Evolutionary conservation across 352 stramenopile genomes (phyloP).

Genomic region (Pythium dissimile): DNA sequence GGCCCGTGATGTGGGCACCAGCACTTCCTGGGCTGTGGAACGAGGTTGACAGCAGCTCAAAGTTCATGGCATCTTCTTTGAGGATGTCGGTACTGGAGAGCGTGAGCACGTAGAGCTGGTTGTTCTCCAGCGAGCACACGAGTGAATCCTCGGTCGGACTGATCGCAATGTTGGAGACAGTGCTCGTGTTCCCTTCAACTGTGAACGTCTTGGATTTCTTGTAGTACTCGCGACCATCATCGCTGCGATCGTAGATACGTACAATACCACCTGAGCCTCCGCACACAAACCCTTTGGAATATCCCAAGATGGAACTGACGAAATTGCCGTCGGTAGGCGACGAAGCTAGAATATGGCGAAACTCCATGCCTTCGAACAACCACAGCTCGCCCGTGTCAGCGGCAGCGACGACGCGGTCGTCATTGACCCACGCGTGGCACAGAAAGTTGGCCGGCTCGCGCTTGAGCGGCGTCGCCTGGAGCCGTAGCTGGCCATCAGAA

Average conservation of each 20-base stretch:
- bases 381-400: constrained; percentile 89
- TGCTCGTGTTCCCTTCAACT: constrained; percentile 79
- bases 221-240: constrained; percentile 88
- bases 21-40: constrained; percentile 79
- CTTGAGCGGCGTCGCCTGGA: constrained; percentile 68
- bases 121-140: constrained; percentile 84
- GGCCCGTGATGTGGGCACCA: constrained; percentile 83
- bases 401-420: constrained; percentile 89
- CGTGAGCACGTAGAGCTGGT: constrained; percentile 89
- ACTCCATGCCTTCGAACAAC: constrained; percentile 93
- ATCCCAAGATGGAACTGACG: constrained; percentile 82
- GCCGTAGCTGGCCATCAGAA: constrained; percentile 72
- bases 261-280: constrained; percentile 70
- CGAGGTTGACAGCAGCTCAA: constrained; percentile 85
- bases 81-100: constrained; percentile 90
- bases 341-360: constrained; percentile 69
- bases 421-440: constrained; percentile 89
- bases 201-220: constrained; percentile 88
- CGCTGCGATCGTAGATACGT: constrained; percentile 81
- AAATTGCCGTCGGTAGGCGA: constrained; percentile 79
- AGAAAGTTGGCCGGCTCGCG: constrained; percentile 85
- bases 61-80: constrained; percentile 94
- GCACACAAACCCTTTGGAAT: constrained; percentile 89
- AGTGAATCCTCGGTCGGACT: constrained; percentile 89
- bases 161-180: constrained; percentile 82